These are phyloP conservation scores for Ogataea polymorpha DNA, from an alignment of 805 yeast species.

Conservation along the genomic window DNA sequence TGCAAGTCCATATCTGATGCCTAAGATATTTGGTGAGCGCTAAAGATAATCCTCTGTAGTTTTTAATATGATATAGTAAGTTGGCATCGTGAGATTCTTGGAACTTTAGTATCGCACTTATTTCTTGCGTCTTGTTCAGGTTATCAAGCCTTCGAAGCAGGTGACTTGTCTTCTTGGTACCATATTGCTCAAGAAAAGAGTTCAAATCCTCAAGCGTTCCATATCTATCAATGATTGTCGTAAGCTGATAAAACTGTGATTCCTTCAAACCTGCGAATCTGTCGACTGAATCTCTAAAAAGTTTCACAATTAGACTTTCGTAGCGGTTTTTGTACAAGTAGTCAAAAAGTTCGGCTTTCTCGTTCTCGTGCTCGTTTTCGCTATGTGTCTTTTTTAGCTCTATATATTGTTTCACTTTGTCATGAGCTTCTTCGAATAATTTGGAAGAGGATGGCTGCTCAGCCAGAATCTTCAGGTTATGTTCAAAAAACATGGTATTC, in stretches of 20 bases:
- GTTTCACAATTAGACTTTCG: conserved; percentile 14
- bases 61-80: neutral
- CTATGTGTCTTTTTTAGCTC: neutral
- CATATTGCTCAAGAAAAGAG: conserved; percentile 15
- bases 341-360: conserved; percentile 19
- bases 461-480: conserved; percentile 23
- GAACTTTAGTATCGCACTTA: conserved; percentile 1
- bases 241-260: conserved; percentile 8
- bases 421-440: conserved; percentile 4
- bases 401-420: conserved; percentile 1
- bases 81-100: neutral
- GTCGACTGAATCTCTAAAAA: conserved; percentile 6
- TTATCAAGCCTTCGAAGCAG: conserved; percentile 3
- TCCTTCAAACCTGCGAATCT: conserved; percentile 18
- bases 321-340: conserved; percentile 22
- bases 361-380: conserved; percentile 3
- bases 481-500: conserved; percentile 23
- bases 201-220: conserved; percentile 21
- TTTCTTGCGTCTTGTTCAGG: conserved; percentile 1
- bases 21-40: neutral
- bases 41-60: conserved; percentile 2
- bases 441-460: conserved; percentile 5
- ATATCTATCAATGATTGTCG: conserved; percentile 22
- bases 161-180: neutral
- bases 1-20: neutral